phyloP scores from a whole-genome alignment of 176 grass and related monocot genomes.

The Poa pratensis region DNA sequence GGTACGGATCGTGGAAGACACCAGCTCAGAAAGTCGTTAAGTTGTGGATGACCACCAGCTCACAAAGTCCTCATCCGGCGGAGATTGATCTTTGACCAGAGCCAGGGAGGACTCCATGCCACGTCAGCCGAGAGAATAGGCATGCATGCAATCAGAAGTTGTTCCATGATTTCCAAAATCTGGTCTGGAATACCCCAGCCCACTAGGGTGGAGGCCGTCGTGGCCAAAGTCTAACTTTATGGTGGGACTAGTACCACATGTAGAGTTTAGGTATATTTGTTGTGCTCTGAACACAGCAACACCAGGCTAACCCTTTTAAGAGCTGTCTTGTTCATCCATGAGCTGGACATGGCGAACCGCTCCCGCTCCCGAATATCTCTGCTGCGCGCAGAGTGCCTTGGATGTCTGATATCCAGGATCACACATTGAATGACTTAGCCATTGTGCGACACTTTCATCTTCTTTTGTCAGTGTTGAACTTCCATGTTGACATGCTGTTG shows the following conservation, averaged over 20 bases:
- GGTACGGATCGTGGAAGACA: neutral
- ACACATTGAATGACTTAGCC: neutral
- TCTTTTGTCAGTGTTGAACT: neutral
- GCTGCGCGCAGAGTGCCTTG: neutral
- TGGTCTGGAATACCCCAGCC: neutral
- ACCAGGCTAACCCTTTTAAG: neutral
- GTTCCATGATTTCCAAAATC: neutral
- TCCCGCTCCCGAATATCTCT: neutral
- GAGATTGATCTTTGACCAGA: neutral
- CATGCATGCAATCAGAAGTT: neutral
- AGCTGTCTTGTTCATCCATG: neutral
- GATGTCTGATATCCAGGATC: neutral
- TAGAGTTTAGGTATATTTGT: neutral
- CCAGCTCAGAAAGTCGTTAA: neutral
- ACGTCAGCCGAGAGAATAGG: neutral
- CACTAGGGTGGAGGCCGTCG: neutral
- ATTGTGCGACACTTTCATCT: neutral
- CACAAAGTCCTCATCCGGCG: neutral
- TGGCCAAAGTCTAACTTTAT: neutral
- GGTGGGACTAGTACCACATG: neutral
- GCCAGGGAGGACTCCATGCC: neutral
- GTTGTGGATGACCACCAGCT: neutral
- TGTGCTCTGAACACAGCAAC: neutral
- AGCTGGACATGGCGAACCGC: neutral
- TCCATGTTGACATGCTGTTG: slow-evolving; percentile 29